Conservation (phyloP, 345 rosid genomes). For the Salix brachista region DNA sequence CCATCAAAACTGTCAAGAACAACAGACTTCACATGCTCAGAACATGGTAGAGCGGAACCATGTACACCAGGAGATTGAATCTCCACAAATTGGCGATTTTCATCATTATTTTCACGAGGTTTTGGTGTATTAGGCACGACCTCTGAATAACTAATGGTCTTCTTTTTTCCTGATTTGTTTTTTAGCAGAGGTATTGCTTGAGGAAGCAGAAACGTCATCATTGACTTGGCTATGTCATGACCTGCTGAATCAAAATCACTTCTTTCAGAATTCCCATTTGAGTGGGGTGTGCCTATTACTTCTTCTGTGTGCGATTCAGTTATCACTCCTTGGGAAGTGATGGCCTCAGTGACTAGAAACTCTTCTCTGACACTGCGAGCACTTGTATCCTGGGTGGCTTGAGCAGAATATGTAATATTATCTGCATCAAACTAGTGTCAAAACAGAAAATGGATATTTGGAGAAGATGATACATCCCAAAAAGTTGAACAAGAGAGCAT, state of each 20-base stretch:
- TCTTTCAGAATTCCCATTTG: slow-evolving; percentile 38
- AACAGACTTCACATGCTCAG: slow-evolving; percentile 27
- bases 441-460: slow-evolving; percentile 8
- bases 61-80: slow-evolving; percentile 24
- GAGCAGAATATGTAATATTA: slow-evolving; percentile 31
- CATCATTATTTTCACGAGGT: slow-evolving; percentile 23
- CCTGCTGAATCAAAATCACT: slow-evolving; percentile 51
- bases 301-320: slow-evolving; percentile 43
- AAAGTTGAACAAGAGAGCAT: slow-evolving; percentile 8
- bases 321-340: slow-evolving; percentile 33
- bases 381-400: slow-evolving; percentile 15
- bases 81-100: slow-evolving; percentile 22
- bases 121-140: slow-evolving; percentile 20
- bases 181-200: slow-evolving; percentile 83
- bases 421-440: slow-evolving; percentile 35
- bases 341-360: slow-evolving; percentile 21
- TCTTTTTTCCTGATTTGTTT: slow-evolving; percentile 42
- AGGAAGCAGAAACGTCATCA: slow-evolving; percentile 88
- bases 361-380: slow-evolving; percentile 28
- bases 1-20: slow-evolving; percentile 51
- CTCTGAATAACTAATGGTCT: slow-evolving; percentile 13
- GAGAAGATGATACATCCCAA: slow-evolving; percentile 9
- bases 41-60: slow-evolving; percentile 19
- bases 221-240: slow-evolving; percentile 56
- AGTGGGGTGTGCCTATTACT: slow-evolving; percentile 35